Evolutionary conservation across 83 land plant genomes (phyloP), one percentile per base, ranked within the genome.

Genomic region (Diphasiastrum complanatum): DNA sequence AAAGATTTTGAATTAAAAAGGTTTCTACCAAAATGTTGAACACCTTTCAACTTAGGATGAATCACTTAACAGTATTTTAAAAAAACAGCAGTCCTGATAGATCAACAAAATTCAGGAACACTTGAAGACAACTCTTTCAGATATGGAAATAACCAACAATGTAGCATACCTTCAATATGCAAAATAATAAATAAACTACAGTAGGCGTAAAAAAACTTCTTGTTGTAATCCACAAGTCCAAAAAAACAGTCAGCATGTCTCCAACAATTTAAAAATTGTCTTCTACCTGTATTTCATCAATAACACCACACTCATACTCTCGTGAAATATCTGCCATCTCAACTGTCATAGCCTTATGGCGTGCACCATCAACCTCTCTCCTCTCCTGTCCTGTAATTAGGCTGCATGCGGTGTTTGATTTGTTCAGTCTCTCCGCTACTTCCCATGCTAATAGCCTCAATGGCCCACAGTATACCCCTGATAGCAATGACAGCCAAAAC

Each of bases 381-480:
- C 83, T 75, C 63, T 91, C 97, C 63, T 91, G 93, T 1, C 97
- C 97, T 6, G 97, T 91, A 33, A 84, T 63, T n/a, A 91, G 68
- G 66, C 76, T 76, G 51, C 93, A 84, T 14, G 81, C 83, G 28
- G 87, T 79, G 34, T 75, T 79, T 41, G 69, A 74, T 60, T 76
- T 76, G 69, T 87, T 87, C 49, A 87, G n/a, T 40, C 77, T 74
- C 24, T 85, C 77, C 30, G 89, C 81, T 23, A 91, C 86, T 60
- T 91, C 97, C 89, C 89, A 81, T 33, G 97, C 97, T 45, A 91
- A 60, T 19, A 91, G 81, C 51, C 97, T 73, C 27, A 91, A 57
- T 18, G 97, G 97, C 4, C 84, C 95, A 75, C 93, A 86, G 64
- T 87, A 87, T 46, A 90, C 45, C 23, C 97, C 97, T 80, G 40